A percentile compares a stretch with the other conserved stretches of the same genome.
Evolutionary conservation across 1,284 basidiomycete genomes (phyloP).

Genomic region (Cryptococcus depauperatus): DNA sequence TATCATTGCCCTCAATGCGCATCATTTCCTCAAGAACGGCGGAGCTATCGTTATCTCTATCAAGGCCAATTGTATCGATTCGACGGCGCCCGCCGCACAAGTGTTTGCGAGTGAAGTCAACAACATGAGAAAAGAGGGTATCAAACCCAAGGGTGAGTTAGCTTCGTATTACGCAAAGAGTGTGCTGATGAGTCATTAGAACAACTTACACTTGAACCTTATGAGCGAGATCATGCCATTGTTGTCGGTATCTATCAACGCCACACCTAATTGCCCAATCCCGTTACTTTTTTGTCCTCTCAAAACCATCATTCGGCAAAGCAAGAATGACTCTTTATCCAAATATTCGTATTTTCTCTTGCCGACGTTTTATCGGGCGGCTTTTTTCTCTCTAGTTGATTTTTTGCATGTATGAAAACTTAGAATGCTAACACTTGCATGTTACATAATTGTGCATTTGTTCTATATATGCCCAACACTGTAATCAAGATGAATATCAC

Average conservation of each 20-base stretch:
- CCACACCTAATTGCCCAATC: constrained; percentile 18
- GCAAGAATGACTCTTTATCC: neutral
- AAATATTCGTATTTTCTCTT: neutral
- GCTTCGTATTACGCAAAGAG: constrained; percentile 34
- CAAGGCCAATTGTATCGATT: constrained; percentile 99
- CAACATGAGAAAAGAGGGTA: constrained; percentile 66
- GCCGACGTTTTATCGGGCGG: neutral
- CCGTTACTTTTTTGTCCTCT: neutral
- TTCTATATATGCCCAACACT: neutral
- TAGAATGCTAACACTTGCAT: too few relatives aligned
- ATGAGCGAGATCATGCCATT: constrained; percentile 48
- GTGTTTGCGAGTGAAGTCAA: constrained; percentile 89
- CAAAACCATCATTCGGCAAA: too few relatives aligned
- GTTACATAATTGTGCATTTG: too few relatives aligned
- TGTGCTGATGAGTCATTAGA: constrained; percentile 13
- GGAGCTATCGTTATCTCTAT: constrained; percentile 95
- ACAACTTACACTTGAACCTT: constrained; percentile 53
- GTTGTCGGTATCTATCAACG: constrained; percentile 44
- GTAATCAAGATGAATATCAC: too few relatives aligned
- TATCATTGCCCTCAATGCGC: constrained; percentile 86
- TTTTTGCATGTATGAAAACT: constrained; percentile 9
- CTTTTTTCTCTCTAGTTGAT: neutral
- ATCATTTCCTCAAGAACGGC: constrained; percentile 91
- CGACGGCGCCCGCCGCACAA: constrained; percentile 77
- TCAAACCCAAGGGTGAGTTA: constrained; percentile 91